phyloP scores from a whole-genome alignment of 805 yeast genomes.

The Ogataea ganodermae region DNA sequence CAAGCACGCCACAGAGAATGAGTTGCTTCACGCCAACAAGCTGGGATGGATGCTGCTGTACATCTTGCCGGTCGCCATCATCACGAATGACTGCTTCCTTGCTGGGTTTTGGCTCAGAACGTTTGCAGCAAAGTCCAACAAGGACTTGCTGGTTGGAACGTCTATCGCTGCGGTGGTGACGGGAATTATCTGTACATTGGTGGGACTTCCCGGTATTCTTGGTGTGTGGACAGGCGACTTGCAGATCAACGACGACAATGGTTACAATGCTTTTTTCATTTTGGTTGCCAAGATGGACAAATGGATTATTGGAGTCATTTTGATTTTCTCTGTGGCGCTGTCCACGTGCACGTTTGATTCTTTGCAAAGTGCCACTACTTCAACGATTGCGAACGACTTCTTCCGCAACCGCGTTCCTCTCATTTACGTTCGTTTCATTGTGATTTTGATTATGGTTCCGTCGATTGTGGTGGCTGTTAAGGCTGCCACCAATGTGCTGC shows the following conservation, averaged over 20 bases:
- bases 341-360: conserved; percentile 92
- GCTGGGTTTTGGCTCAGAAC: conserved; percentile 95
- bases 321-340: conserved; percentile 70
- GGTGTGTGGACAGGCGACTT: conserved; percentile 89
- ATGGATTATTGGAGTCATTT: conserved; percentile 83
- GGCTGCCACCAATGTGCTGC: conserved; percentile 79
- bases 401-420: conserved; percentile 78
- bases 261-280: conserved; percentile 71
- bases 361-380: conserved; percentile 82
- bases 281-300: conserved; percentile 71
- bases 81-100: conserved; percentile 87
- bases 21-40: conserved; percentile 62
- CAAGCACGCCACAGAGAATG: conserved; percentile 62
- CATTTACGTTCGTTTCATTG: conserved; percentile 67
- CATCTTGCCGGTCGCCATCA: conserved; percentile 80
- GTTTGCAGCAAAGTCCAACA: conserved; percentile 79
- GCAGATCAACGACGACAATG: conserved; percentile 51
- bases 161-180: conserved; percentile 71
- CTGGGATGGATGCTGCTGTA: conserved; percentile 90
- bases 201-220: conserved; percentile 81
- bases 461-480: conserved; percentile 80
- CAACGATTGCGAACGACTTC: conserved; percentile 85
- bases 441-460: conserved; percentile 80
- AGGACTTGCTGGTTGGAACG: conserved; percentile 74
- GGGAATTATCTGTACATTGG: conserved; percentile 63